Evolutionary conservation across 805 yeast species (phyloP).

Genomic region (Ogataea degrootiae): DNA sequence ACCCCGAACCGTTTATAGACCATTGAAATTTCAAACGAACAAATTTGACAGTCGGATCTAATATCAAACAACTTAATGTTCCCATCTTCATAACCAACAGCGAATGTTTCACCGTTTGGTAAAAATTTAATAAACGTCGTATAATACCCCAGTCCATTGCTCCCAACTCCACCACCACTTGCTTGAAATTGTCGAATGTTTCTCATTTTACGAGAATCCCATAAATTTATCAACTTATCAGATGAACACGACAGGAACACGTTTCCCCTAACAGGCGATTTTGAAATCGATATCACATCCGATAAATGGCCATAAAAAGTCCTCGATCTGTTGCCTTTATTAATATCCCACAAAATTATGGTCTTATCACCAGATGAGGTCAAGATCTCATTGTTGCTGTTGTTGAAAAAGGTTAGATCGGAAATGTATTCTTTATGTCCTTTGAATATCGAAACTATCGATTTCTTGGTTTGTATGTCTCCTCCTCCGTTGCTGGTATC

Average conservation of each 20-base stretch:
- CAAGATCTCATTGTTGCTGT: slow-evolving; percentile 40
- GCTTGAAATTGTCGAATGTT: slow-evolving; percentile 39
- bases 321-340: slow-evolving; percentile 47
- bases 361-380: slow-evolving; percentile 85
- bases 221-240: slow-evolving; percentile 61
- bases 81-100: slow-evolving; percentile 79
- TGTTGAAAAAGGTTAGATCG: slow-evolving; percentile 61
- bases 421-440: slow-evolving; percentile 84
- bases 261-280: slow-evolving; percentile 16
- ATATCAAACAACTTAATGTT: slow-evolving; percentile 64
- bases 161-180: too few species aligned
- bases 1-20: slow-evolving; percentile 12
- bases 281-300: slow-evolving; percentile 53
- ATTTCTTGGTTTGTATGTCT: slow-evolving; percentile 7
- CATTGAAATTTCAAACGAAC: slow-evolving; percentile 36
- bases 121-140: slow-evolving; percentile 57
- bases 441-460: slow-evolving; percentile 51
- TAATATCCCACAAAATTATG: slow-evolving; percentile 74
- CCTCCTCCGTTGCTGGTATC: slow-evolving; percentile 5
- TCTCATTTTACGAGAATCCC: slow-evolving; percentile 54
- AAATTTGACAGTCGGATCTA: slow-evolving; percentile 68
- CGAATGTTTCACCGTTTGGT: slow-evolving; percentile 67
- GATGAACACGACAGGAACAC: slow-evolving; percentile 61
- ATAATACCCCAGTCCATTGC: slow-evolving; percentile 47
- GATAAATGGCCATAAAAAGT: slow-evolving; percentile 66